Evolutionary conservation across 2,329 filamentous ascomycete genomes (phyloP).

Genomic region (Cordyceps cateniannulata): DNA sequence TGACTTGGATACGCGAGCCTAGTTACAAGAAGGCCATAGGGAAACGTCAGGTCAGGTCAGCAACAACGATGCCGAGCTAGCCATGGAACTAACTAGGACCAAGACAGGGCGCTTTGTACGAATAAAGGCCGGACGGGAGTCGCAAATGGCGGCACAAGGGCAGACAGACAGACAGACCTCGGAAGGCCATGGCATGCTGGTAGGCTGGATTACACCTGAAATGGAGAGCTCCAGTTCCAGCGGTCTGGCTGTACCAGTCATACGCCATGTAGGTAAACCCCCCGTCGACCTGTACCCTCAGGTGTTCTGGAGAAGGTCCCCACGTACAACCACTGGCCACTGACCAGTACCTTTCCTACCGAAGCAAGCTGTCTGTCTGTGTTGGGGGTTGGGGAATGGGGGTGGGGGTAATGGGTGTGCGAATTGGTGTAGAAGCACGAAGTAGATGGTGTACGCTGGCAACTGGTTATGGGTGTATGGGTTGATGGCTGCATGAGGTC

Average conservation of each 20-base stretch:
- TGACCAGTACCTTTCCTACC: slow-evolving; percentile 3
- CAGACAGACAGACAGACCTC: slow-evolving; percentile 11
- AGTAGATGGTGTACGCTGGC: background rate
- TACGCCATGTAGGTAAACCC: slow-evolving; percentile 10
- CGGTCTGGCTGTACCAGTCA: slow-evolving; percentile 7
- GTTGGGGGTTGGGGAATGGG: slow-evolving; percentile 5
- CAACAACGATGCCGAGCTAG: slow-evolving; percentile 1
- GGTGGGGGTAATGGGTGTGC: background rate
- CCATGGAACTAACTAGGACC: background rate
- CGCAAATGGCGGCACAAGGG: background rate
- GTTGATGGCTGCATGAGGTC: background rate
- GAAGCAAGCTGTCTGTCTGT: slow-evolving; percentile 3
- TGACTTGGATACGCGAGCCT: background rate
- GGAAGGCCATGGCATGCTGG: slow-evolving; percentile 1
- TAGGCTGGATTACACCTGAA: slow-evolving; percentile 9
- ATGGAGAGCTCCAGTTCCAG: slow-evolving; percentile 11
- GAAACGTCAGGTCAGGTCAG: background rate
- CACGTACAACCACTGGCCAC: background rate
- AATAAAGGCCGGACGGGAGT: slow-evolving; percentile 1
- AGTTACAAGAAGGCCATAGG: background rate
- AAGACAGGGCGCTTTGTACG: slow-evolving; percentile 2
- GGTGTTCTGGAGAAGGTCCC: background rate
- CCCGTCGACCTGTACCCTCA: too few species aligned
- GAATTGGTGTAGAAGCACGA: too few species aligned
- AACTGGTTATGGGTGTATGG: background rate